These are phyloP conservation scores for Ascochyta clinopodiicola DNA, from an alignment of 2,329 filamentous ascomycete genomes.

Conservation along the genomic window DNA sequence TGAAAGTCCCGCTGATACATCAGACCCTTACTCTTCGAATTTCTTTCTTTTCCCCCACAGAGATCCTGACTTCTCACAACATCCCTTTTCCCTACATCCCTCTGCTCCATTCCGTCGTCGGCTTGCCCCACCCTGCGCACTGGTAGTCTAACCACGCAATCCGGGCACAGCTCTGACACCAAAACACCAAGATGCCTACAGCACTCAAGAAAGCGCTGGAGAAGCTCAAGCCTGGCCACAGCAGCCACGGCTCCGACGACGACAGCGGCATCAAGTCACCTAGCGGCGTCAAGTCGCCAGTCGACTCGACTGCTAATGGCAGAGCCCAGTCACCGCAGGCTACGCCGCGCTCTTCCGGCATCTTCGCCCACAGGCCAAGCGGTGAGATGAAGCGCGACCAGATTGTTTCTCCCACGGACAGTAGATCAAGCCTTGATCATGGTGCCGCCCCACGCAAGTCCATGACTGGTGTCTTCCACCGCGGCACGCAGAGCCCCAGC, in stretches of 20 bases:
- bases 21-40: conserved; percentile 2
- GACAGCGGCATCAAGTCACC: conserved; percentile 43
- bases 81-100: not conserved
- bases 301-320: conserved; percentile 30
- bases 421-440: conserved; percentile 39
- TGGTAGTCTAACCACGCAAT: conserved; percentile 38
- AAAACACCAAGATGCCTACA: conserved; percentile 27
- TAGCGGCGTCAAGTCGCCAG: conserved; percentile 30
- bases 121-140: conserved; percentile 37
- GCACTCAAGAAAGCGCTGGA: conserved; percentile 56
- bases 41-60: not conserved
- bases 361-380: conserved; percentile 40
- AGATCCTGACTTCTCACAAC: conserved; percentile 4
- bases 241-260: conserved; percentile 44
- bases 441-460: conserved; percentile 28
- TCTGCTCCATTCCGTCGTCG: conserved; percentile 23
- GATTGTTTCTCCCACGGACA: conserved; percentile 36
- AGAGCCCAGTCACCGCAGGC: conserved; percentile 28
- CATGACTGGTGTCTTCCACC: conserved; percentile 46
- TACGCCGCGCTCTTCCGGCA: conserved; percentile 38
- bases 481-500: conserved; percentile 45
- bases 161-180: conserved; percentile 31
- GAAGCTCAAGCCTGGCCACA: conserved; percentile 50
- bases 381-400: conserved; percentile 44
- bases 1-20: conserved; percentile 5